Conservation (phyloP, 768 basidiomycete species). For the Lactarius pseudohatsudake region DNA sequence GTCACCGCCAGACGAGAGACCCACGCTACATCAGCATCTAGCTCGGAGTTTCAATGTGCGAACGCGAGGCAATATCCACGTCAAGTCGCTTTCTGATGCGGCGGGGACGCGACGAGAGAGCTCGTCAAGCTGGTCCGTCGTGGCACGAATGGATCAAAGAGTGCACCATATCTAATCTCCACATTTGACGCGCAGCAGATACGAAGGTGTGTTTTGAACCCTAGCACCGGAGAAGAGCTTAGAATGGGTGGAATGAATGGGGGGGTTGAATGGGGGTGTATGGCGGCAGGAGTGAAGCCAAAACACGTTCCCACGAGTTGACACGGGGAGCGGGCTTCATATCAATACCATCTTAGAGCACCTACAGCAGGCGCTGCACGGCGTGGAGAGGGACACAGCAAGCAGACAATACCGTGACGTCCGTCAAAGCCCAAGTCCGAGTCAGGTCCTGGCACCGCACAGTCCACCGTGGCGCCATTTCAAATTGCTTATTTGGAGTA, state of each 20-base stretch:
- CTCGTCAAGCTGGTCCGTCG: slow-evolving; percentile 5
- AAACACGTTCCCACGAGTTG: slow-evolving; percentile 21
- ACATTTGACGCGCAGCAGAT: not conserved
- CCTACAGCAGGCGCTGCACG: slow-evolving; percentile 11
- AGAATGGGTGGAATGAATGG: not conserved
- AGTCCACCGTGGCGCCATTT: slow-evolving; percentile 14
- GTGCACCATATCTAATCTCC: not conserved
- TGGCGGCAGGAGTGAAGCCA: slow-evolving; percentile 11
- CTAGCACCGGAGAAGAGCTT: slow-evolving; percentile 12
- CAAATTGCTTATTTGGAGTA: slow-evolving; percentile 13
- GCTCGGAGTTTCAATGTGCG: slow-evolving; percentile 25
- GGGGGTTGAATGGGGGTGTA: slow-evolving; percentile 1
- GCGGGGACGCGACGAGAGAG: not conserved
- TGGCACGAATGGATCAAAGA: slow-evolving; percentile 1
- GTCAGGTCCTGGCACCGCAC: slow-evolving; percentile 1
- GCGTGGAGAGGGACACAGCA: slow-evolving; percentile 14
- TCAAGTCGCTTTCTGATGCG: slow-evolving; percentile 17
- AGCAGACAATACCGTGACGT: slow-evolving; percentile 5
- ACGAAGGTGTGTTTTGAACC: slow-evolving; percentile 4
- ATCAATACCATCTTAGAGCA: slow-evolving; percentile 3
- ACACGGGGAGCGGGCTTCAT: slow-evolving; percentile 16
- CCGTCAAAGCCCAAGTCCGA: slow-evolving; percentile 1
- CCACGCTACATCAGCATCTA: slow-evolving; percentile 15
- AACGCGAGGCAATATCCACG: slow-evolving; percentile 17
- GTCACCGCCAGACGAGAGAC: slow-evolving; percentile 8